Evolutionary conservation across 768 basidiomycete species (phyloP), one percentile per base, ranked within the genome.

Genomic region (Leucocoprinus sp.): DNA sequence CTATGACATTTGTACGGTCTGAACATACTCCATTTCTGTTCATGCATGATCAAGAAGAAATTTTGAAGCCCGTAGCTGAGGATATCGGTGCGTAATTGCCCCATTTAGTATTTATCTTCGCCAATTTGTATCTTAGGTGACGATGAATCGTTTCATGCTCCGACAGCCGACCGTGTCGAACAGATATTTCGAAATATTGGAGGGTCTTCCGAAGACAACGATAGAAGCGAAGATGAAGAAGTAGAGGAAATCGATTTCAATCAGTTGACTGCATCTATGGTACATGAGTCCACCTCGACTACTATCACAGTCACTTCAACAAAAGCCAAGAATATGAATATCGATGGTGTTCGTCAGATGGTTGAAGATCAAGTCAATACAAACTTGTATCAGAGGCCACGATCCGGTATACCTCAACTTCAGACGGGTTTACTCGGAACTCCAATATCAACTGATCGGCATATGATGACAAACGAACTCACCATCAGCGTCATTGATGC

Each of bases 161-260:
- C 87, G 5, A 89, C 85, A 3, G 84, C 84, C 0, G 75, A 82
- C n/a, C 70, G 66, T 8, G 75, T 90, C 19, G 64, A 72, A 22
- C 75, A 69, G 2, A 69, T 89, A 1, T 88, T 89, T 64, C 75
- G 61, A 7, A 52, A 53, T 2, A 46, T 53, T 53, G 44, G 36
- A 31, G 31, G 5, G 14, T 51, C 56, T 22, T 60, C 61, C 0
- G 64, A 60, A 19, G 60, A 17, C 17, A 26, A 60, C 14, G 69
- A 54, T 8, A 67, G 72, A 34, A 63, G 61, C 14, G 58, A 17
- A 26, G 39, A 60, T 14, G 69, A 55, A 12, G 68, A 72, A 37
- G 58, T 81, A 19, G 72, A 76, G 55, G 78, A 78, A 54, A 67
- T 87, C 11, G 80, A 89, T 54, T 88, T 86, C 52, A 67, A 70